Evolutionary conservation across 139 green algal genomes (phyloP).

Genomic region (Micromonas commoda): DNA sequence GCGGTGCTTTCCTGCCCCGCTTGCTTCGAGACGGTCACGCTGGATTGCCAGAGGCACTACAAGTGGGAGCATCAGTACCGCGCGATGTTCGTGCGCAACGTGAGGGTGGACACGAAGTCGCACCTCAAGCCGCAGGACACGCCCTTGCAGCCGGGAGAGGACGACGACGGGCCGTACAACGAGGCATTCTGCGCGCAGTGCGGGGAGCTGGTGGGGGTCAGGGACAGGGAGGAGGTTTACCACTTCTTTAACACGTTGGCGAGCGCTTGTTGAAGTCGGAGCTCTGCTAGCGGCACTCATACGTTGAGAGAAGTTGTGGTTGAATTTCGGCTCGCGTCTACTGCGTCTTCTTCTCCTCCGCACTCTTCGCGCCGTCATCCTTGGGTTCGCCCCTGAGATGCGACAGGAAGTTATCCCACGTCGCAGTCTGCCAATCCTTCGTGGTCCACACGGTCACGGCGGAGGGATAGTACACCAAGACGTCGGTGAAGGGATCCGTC

Average conservation of each 20-base stretch:
- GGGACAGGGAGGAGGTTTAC: slow-evolving; percentile 40
- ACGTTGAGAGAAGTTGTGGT: no score
- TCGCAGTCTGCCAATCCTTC: no score
- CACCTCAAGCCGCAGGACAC: slow-evolving; percentile 8
- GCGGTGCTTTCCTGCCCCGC: slow-evolving; percentile 35
- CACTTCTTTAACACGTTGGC: slow-evolving; percentile 38
- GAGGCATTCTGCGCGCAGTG: slow-evolving; percentile 33
- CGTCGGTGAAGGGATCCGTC: background rate
- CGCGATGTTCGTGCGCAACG: slow-evolving; percentile 36
- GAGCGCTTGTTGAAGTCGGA: background rate
- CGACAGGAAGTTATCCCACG: no score
- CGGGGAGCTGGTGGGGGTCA: slow-evolving; percentile 27
- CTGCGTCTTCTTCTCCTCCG: no score
- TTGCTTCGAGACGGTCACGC: slow-evolving; percentile 30
- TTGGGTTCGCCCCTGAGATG: no score
- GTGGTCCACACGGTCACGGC: background rate
- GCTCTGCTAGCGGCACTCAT: no score
- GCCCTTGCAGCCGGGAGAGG: no score
- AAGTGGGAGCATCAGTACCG: slow-evolving; percentile 29
- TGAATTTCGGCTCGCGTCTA: no score
- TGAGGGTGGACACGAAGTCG: slow-evolving; percentile 15
- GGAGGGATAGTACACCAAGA: background rate
- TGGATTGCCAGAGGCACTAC: slow-evolving; percentile 41
- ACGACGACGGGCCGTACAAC: slow-evolving; percentile 15
- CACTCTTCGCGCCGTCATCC: no score